A percentile compares a stretch with the other conserved stretches of the same genome.
phyloP scores from a whole-genome alignment of 1,284 basidiomycete genomes.

The Mycosarcoma maydis region DNA sequence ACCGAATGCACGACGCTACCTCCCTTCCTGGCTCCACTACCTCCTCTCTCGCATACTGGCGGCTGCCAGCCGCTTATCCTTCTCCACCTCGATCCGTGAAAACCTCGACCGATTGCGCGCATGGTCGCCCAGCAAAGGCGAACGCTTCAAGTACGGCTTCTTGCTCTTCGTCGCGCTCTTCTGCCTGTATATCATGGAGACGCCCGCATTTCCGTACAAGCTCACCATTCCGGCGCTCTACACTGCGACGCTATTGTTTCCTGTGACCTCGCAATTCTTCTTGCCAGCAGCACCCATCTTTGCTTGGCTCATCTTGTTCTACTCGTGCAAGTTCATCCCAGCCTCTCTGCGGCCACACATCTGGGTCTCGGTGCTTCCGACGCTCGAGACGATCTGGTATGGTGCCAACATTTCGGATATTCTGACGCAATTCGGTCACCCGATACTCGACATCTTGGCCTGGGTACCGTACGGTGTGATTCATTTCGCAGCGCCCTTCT shows the following conservation, averaged over 20 bases:
- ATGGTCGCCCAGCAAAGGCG: slow-evolving; percentile 48
- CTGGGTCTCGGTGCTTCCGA: slow-evolving; percentile 90
- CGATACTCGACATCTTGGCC: slow-evolving; percentile 87
- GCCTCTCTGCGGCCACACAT: slow-evolving; percentile 79
- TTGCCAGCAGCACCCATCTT: slow-evolving; percentile 87
- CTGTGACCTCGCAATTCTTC: slow-evolving; percentile 91
- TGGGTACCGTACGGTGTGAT: slow-evolving; percentile 96
- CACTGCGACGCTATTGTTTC: slow-evolving; percentile 77
- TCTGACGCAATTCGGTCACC: slow-evolving; percentile 90
- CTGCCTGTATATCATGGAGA: slow-evolving; percentile 81
- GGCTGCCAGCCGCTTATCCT: slow-evolving; percentile 57
- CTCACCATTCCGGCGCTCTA: slow-evolving; percentile 82
- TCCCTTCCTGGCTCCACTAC: slow-evolving; percentile 49
- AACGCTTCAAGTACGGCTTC: slow-evolving; percentile 62
- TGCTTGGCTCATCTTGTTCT: slow-evolving; percentile 76
- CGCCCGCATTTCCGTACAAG: slow-evolving; percentile 77
- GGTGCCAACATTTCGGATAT: slow-evolving; percentile 97
- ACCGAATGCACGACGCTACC: slow-evolving; percentile 36
- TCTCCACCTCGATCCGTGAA: slow-evolving; percentile 56
- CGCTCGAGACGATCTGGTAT: slow-evolving; percentile 91
- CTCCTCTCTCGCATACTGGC: slow-evolving; percentile 55
- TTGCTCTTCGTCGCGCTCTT: slow-evolving; percentile 72
- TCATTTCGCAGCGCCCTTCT: slow-evolving; percentile 82
- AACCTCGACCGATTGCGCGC: slow-evolving; percentile 53
- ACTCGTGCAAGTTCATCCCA: slow-evolving; percentile 86